Conservation (phyloP, 1,284 basidiomycete genomes). For the Sphaerobolus stellatus region DNA sequence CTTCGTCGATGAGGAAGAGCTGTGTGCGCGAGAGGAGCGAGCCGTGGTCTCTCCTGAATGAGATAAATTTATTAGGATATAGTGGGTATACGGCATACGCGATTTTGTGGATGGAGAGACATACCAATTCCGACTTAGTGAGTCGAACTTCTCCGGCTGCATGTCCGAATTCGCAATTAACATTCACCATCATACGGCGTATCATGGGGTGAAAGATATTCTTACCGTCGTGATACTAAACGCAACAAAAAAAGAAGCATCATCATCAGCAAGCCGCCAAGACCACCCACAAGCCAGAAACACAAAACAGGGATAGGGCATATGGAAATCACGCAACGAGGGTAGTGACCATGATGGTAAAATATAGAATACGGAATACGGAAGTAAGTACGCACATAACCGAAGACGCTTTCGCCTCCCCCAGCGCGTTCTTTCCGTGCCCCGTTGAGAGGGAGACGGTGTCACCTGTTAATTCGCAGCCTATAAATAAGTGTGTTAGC, state of each 20-base stretch:
- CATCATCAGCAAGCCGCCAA: too few species aligned
- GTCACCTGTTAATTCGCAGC: constrained; percentile 91
- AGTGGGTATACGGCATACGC: neutral
- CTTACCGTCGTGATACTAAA: constrained; percentile 73
- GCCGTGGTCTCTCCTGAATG: constrained; percentile 59
- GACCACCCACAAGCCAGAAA: too few species aligned
- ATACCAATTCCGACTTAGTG: constrained; percentile 80
- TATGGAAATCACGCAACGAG: too few species aligned
- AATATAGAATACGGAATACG: neutral
- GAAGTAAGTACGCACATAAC: constrained; percentile 59
- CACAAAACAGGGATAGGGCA: too few species aligned
- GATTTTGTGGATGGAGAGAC: constrained; percentile 9
- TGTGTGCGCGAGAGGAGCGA: constrained; percentile 67
- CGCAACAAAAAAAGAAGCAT: too few species aligned
- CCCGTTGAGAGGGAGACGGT: constrained; percentile 62
- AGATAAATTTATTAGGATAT: neutral
- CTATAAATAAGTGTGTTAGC: too few species aligned
- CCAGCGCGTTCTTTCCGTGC: constrained; percentile 67
- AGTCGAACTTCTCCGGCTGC: constrained; percentile 94
- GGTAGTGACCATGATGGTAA: too few species aligned
- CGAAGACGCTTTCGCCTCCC: constrained; percentile 68
- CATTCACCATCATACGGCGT: too few species aligned
- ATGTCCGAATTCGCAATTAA: too few species aligned
- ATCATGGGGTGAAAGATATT: neutral
- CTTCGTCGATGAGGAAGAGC: constrained; percentile 91